Percentiles rank a stretch among this genome's conserved stretches.
Evolutionary conservation across 108 stramenopile species (phyloP).

Genomic region (Stephanodiscus minutulus): DNA sequence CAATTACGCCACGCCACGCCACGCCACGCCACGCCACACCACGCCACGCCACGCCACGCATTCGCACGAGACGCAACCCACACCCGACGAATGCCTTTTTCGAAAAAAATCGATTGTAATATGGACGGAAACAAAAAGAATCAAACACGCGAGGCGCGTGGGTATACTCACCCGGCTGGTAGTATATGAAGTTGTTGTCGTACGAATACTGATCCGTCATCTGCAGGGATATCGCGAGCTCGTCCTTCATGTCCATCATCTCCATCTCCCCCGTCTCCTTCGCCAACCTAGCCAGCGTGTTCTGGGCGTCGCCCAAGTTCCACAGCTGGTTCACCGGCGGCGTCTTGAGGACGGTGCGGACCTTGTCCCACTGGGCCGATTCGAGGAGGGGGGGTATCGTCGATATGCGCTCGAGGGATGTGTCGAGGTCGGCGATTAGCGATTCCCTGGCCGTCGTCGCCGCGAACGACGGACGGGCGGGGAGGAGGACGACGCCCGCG

Average conservation of each 20-base stretch:
- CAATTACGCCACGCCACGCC: no score
- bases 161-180: conserved; percentile 71
- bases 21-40: no score
- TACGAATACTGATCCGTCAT: conserved; percentile 82
- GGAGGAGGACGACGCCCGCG: background rate
- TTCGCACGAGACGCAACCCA: no score
- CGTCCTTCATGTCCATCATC: conserved; percentile 75
- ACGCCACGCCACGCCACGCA: no score
- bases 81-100: background rate
- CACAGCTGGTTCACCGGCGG: conserved; percentile 75
- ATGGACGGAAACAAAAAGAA: no score
- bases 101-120: conserved; percentile 6
- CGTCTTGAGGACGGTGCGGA: conserved; percentile 72
- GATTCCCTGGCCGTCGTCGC: background rate
- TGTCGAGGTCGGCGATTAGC: conserved; percentile 40
- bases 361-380: conserved; percentile 70
- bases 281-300: conserved; percentile 62
- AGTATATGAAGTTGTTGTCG: conserved; percentile 77
- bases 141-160: no score
- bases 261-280: conserved; percentile 66
- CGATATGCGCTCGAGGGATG: conserved; percentile 43
- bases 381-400: conserved; percentile 57
- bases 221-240: conserved; percentile 64
- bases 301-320: conserved; percentile 75
- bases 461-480: background rate